Evolutionary conservation across 306 rosid genomes (phyloP), one percentile per base, ranked within the genome.

Genomic region (Rosa chinensis): DNA sequence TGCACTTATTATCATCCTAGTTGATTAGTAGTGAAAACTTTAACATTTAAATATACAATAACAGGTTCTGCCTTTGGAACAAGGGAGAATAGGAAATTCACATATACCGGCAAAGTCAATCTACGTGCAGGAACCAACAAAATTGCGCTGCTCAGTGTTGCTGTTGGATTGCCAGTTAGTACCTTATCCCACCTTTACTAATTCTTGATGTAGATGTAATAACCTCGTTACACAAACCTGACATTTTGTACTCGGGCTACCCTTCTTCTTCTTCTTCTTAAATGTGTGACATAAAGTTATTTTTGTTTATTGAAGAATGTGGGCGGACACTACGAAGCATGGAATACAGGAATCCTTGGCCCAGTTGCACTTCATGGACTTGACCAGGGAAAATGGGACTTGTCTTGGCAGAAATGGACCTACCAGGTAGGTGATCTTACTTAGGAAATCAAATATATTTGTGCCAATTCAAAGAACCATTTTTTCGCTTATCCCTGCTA

Each of bases 271-370:
- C 18, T n/a, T 61, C 63, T 63, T 52, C 39, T 40, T 50, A 20
- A 25, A 50, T 75, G 43, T 69, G 76, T 78, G 73, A 82, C 66
- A 23, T 72, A 20, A 61, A 64, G 5, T 66, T 74, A 59, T 80
- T 73, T 48, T 58, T 80, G 72, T 69, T 61, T 59, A 42, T 73
- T 82, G 69, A 84, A 96, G 99, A 96, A 96, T 68, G 96, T 96
- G 16, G 99, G 99, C 48, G 99, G 97, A 68, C 98, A 93, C 88
- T 96, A 82, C 45, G 99, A 96, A 92, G 71, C 94, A 56, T 96
- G 94, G 93, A 91, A 81, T 89, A 96, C 99, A 5, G 99, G 99
- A 84, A 96, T 96, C 87, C 94, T 96, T 16, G 99, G 99, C 77
- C 99, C 99, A 53, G 90, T 96, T 78, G 99, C 90, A 56, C 90